Evolutionary conservation across 352 stramenopile species (phyloP).

Genomic region (Phytophthora hibernalis): DNA sequence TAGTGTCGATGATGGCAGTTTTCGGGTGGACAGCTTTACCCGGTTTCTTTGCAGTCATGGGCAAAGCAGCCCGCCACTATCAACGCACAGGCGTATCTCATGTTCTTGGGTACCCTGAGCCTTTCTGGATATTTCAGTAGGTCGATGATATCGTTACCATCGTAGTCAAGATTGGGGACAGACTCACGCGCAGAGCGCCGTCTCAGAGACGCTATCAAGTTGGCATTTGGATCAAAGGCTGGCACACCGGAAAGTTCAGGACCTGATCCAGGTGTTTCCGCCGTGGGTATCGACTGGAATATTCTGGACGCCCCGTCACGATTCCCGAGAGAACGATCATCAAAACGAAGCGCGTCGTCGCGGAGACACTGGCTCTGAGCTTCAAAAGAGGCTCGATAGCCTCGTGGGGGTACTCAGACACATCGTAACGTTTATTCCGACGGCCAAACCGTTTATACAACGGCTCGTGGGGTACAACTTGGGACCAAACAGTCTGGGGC

Average conservation of each 20-base stretch:
- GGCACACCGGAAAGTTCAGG: conserved; percentile 8
- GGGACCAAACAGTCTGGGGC: no score
- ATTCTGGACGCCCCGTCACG: background rate
- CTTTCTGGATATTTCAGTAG: no score
- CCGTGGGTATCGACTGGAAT: conserved; percentile 12
- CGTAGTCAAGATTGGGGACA: no score
- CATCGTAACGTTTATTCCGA: conserved; percentile 3
- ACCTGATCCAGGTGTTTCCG: conserved; percentile 1
- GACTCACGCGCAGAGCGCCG: no score
- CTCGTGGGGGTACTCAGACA: no score
- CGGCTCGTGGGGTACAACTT: background rate
- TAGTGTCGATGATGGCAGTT: background rate
- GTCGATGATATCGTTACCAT: no score
- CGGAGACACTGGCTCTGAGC: background rate
- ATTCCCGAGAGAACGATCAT: conserved; percentile 13
- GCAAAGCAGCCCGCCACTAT: no score
- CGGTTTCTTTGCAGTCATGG: conserved; percentile 9
- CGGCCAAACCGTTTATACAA: conserved; percentile 7
- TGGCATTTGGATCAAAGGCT: conserved; percentile 8
- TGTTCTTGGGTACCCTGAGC: no score
- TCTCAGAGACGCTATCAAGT: no score
- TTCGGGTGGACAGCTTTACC: conserved; percentile 11
- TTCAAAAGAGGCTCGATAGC: conserved; percentile 1
- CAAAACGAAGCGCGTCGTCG: background rate
- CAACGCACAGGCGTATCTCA: no score